phyloP scores from a whole-genome alignment of 306 rosid genomes.

The Cucurbita maxima region DNA sequence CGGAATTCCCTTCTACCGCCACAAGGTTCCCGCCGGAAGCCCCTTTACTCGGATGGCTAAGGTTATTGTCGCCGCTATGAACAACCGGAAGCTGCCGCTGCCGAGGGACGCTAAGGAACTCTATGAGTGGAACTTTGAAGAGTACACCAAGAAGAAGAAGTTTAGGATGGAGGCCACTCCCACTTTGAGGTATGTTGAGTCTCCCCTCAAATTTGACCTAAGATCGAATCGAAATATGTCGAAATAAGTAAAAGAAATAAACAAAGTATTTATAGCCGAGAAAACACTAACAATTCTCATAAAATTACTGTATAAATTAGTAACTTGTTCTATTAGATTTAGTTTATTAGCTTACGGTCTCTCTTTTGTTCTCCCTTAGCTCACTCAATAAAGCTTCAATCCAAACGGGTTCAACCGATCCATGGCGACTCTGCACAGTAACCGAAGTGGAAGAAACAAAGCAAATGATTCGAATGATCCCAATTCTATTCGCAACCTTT shows the following conservation, averaged over 20 bases:
- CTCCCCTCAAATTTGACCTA: too few species aligned
- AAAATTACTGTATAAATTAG: too few species aligned
- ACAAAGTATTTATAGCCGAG: too few species aligned
- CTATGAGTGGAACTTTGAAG: constrained; percentile 40
- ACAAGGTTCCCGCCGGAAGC: constrained; percentile 33
- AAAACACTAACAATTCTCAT: too few species aligned
- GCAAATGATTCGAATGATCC: constrained; percentile 13
- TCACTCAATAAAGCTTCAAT: constrained; percentile 13
- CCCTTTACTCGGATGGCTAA: constrained; percentile 47
- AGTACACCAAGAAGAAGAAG: constrained; percentile 31
- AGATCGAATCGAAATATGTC: too few species aligned
- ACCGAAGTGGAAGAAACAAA: constrained; percentile 21
- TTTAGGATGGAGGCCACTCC: constrained; percentile 64
- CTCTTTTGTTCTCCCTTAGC: neutral
- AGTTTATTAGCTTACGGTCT: neutral
- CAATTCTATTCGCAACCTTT: constrained; percentile 2
- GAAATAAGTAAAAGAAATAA: too few species aligned
- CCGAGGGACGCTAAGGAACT: constrained; percentile 43
- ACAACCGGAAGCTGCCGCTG: constrained; percentile 37
- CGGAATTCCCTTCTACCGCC: constrained; percentile 71
- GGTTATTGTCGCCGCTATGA: constrained; percentile 47
- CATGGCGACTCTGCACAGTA: constrained; percentile 14
- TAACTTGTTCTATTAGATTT: too few species aligned
- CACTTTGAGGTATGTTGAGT: constrained; percentile 37
- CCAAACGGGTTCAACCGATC: neutral